phyloP scores from a whole-genome alignment of 1,139 yeast genomes.

The Hyphopichia khmerensis region DNA sequence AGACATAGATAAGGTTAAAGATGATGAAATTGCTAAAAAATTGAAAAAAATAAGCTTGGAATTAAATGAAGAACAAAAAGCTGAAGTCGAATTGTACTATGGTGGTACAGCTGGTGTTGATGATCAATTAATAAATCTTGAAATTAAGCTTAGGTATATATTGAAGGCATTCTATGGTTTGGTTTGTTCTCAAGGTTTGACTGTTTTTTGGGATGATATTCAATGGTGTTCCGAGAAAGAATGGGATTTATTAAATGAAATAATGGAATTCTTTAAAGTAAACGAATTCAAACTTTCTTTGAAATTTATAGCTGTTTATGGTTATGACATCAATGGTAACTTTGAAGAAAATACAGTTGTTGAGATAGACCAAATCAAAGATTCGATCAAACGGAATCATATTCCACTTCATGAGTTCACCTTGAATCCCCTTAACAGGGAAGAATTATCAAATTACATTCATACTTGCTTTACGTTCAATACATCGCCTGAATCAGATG shows the following conservation, averaged over 20 bases:
- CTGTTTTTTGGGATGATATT: constrained; percentile 49
- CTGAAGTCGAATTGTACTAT: not conserved
- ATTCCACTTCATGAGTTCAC: constrained; percentile 6
- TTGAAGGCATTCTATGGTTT: constrained; percentile 44
- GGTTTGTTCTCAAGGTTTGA: constrained; percentile 43
- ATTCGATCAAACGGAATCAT: constrained; percentile 6
- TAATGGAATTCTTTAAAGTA: constrained; percentile 20
- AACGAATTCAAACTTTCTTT: constrained; percentile 19
- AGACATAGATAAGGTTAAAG: not conserved
- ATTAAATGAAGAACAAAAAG: not conserved
- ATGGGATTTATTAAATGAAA: constrained; percentile 28
- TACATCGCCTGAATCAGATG: not conserved
- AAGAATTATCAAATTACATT: constrained; percentile 10
- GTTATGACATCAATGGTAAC: not conserved
- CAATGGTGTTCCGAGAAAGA: constrained; percentile 43
- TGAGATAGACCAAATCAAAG: constrained; percentile 4
- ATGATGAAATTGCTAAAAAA: not conserved
- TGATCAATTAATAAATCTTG: constrained; percentile 27
- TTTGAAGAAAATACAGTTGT: not conserved
- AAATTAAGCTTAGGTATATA: constrained; percentile 43
- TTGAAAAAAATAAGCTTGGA: not conserved
- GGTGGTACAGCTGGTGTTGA: constrained; percentile 9
- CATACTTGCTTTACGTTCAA: not conserved
- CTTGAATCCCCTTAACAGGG: constrained; percentile 8
- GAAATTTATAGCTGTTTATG: constrained; percentile 18